Evolutionary conservation across 2,329 filamentous ascomycete species (phyloP).

Genomic region (Apiospora rasikravindrae): DNA sequence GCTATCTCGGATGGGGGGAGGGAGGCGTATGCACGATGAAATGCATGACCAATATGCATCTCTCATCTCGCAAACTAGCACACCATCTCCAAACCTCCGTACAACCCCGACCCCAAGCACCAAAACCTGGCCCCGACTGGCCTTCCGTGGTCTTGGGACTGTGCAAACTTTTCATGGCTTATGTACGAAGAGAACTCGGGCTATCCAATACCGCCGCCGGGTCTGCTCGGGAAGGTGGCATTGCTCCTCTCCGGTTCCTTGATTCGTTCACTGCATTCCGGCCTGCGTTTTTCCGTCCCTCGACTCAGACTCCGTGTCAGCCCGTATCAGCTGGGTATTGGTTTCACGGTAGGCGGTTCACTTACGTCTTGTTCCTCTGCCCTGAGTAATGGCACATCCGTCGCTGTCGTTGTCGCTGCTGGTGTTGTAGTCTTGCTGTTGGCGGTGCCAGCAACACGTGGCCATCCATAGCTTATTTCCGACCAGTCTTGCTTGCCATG

Average conservation of each 20-base stretch:
- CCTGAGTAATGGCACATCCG: background rate
- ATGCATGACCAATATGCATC: slow-evolving; percentile 14
- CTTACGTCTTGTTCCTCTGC: background rate
- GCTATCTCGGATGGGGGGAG: background rate
- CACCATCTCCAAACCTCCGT: background rate
- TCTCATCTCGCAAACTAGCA: background rate
- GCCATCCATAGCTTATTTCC: background rate
- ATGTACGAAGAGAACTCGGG: slow-evolving; percentile 5
- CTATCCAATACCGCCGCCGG: background rate
- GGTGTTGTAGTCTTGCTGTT: background rate
- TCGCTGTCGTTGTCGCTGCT: background rate
- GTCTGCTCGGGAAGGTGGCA: too few species aligned
- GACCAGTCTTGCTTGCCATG: background rate
- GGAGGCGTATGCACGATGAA: slow-evolving; percentile 1
- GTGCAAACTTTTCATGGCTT: slow-evolving; percentile 14
- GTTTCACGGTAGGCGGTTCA: background rate
- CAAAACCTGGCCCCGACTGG: background rate
- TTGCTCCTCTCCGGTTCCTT: background rate
- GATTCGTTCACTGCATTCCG: background rate
- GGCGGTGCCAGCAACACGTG: background rate
- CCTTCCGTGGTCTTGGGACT: slow-evolving; percentile 1
- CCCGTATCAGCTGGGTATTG: background rate
- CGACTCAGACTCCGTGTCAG: background rate
- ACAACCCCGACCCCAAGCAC: background rate
- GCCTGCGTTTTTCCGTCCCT: background rate